Base-by-base conservation (phyloP, 768 basidiomycete genomes). In the Favolaschia claudopus region DNA sequence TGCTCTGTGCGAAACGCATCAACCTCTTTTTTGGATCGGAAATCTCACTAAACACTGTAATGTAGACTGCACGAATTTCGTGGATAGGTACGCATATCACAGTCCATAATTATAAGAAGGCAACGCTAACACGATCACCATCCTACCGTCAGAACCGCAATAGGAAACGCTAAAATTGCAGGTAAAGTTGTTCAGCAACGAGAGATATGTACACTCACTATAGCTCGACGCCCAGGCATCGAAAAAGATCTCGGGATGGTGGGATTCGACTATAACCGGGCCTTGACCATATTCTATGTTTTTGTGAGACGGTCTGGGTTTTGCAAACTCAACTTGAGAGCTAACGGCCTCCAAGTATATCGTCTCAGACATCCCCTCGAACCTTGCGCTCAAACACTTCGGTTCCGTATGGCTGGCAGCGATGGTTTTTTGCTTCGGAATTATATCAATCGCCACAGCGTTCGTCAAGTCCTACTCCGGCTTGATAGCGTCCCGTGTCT, bases 221-320 rank as follows among this genome's bases (percentile, higher is more conserved):
- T 50, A 40, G 52, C 53, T 70, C 67, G 48, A 69, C 66, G 64
- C 17, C 10, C 32, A 61, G 67, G 64, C 24, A 55, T 80, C 17
- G 77, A 79, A 58, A 74, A 74, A 39, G 78, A 81, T 46, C 70
- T 81, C 1, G 75, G 75, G 7, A 76, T 79, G 76, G 55, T 67
- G 13, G 78, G 78, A 2, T 72, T 70, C 31, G 77, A 81, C 62
- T 76, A 77, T 42, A 79, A 81, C 59, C 74, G 74, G 28, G 74
- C 76, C 3, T 58, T 81, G 17, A 80, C 79, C 0, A 58, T 77
- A 10, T 80, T 80, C 69, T 81, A 80, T 54, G 56, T 76, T 33
- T 74, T 73, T 20, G 78, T 79, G 36, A 44, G 66, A 53, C 22
- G 66, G 55, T 5, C 37, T 44, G 38, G 38, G 42, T 15, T 17